Base-by-base conservation (phyloP, 1,139 yeast genomes). In the Debaryomycetaceae sp. region DNA sequence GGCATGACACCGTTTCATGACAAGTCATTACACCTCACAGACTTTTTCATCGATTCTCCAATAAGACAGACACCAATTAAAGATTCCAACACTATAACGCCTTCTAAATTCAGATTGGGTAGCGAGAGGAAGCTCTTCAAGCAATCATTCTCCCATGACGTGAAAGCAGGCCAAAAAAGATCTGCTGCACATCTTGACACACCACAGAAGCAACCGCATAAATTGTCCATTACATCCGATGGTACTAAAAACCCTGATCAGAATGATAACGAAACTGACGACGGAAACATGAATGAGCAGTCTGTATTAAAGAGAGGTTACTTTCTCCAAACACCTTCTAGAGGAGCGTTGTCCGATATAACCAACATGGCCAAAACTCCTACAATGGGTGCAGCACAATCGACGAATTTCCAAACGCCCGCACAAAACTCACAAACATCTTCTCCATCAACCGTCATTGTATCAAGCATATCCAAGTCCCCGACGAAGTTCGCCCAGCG, bases 1-100 rank as follows among this genome's bases (percentile, higher is more conserved):
- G 60, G 60, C 36, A 61, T 71, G 43, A 74, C 79, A 11, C 79
- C 79, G 5, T 71, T 68, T 49, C 72, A 71, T 51, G 78, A 74
- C 44, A 72, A 69, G 53, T 61, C 76, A 3, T 59, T 71, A 43
- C 76, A 71, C 48, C 57, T 71, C 42, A 59, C 73, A 2, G 78
- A 74, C 50, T 72, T 74, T 46, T 73, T 71, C 53, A 72, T 69
- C 62, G 79, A 74, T 46, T 66, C 75, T 7, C 79, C 79, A 9
- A 68, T 72, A 34, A 57, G 65, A 39, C 55, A 51, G 47, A 60
- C 68, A 3, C 73, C 75, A 2, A 49, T 63, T 6, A 66, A 60
- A 46, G 74, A 69, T 39, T 48, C 68, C 41, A 74, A 66, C 40
- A 67, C 77, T 2, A 70, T 72, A 24, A 74, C 79, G 2, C 78